Evolutionary conservation across 306 rosid genomes (phyloP), one percentile per base, ranked within the genome.

Genomic region (Chamaecrista fasciculata): DNA sequence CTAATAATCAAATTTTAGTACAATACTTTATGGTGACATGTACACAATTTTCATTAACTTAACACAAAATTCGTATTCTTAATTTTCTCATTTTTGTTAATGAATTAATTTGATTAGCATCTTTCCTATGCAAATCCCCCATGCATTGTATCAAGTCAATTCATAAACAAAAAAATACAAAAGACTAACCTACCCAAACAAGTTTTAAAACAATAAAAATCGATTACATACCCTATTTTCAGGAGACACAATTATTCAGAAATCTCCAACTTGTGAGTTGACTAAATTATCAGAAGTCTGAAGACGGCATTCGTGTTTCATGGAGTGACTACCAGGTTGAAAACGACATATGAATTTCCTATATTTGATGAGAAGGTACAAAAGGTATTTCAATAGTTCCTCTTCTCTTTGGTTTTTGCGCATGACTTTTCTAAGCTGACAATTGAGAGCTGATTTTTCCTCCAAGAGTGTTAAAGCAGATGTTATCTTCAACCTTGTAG

Each of bases 401-500:
- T 77, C 75, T 64, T 67, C 85, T 40, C 39, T 78, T 47, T 31
- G 59, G n/a, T 78, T 40, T 25, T 42, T 59, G 43, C 44, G 67
- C 14, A 21, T 55, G 43, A 66, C 21, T 11, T 66, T 34, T 12
- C 62, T 82, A 31, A 81, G 77, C 40, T 68, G 80, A 42, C 3
- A 67, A 42, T 66, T 77, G 21, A 88, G 78, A 16, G 72, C 70
- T 57, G 65, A 76, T 73, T 64, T 85, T 83, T 88, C 95, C 63
- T 60, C 67, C 20, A 73, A 47, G 36, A 85, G 56, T 39, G 81
- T 43, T 1, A 43, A 44, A 11, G 52, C 34, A 25, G 81, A 77
- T 20, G 72, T 72, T 3, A 88, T 77, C 39, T 63, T 68, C 66
- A 86, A 77, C 66, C 47, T 81, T 28, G 42, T 73, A 53, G 84